These are phyloP conservation scores for Neofusicoccum umdonicola DNA, from an alignment of 2,329 filamentous ascomycete species.

Conservation along the genomic window DNA sequence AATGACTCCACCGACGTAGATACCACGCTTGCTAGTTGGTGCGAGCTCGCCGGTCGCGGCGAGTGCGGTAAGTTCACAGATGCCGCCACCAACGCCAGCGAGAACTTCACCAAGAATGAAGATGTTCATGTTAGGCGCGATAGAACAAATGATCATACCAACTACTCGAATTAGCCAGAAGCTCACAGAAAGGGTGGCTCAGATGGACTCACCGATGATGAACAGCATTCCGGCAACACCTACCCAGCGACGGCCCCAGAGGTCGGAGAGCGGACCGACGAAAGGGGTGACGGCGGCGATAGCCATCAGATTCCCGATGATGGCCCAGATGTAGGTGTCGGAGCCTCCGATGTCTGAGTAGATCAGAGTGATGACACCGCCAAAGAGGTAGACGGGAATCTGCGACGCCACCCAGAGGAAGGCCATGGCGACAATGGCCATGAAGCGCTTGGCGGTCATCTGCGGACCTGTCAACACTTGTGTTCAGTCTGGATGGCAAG, in stretches of 20 bases:
- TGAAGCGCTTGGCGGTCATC: slow-evolving; percentile 52
- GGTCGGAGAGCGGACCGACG: slow-evolving; percentile 51
- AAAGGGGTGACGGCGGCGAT: slow-evolving; percentile 60
- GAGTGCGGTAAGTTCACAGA: slow-evolving; percentile 67
- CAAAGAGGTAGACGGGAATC: slow-evolving; percentile 54
- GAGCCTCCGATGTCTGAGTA: slow-evolving; percentile 61
- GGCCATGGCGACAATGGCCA: slow-evolving; percentile 58
- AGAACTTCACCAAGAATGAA: slow-evolving; percentile 49
- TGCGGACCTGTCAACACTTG: slow-evolving; percentile 29
- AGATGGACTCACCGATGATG: background rate
- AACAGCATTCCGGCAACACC: slow-evolving; percentile 29
- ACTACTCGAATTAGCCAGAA: slow-evolving; percentile 32
- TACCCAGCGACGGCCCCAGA: slow-evolving; percentile 33
- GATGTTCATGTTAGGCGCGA: slow-evolving; percentile 25
- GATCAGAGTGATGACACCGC: slow-evolving; percentile 48
- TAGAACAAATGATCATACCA: slow-evolving; percentile 57
- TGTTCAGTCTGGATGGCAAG: background rate
- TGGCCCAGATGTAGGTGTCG: slow-evolving; percentile 59
- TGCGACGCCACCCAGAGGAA: slow-evolving; percentile 62
- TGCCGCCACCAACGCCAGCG: slow-evolving; percentile 63
- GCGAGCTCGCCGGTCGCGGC: slow-evolving; percentile 68
- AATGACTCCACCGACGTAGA: slow-evolving; percentile 60
- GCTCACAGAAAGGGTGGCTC: slow-evolving; percentile 30
- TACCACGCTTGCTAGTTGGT: slow-evolving; percentile 62
- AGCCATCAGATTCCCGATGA: slow-evolving; percentile 53